Evolutionary conservation across 805 yeast species (phyloP).

Genomic region (Wickerhamiella hasegawae): DNA sequence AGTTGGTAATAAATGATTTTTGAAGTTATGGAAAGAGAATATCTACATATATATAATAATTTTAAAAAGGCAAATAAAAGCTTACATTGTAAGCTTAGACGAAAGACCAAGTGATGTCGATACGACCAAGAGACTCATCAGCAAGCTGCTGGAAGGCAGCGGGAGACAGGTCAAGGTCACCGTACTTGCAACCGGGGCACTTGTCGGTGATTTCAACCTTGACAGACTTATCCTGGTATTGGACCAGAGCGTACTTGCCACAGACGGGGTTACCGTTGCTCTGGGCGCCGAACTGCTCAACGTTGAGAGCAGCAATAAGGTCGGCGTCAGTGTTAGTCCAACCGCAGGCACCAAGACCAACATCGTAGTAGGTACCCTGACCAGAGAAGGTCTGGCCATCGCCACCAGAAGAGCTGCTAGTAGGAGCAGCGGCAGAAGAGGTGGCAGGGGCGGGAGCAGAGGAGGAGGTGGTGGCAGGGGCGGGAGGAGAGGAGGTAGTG

Average conservation of each 20-base stretch:
- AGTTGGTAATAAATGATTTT: too few species aligned
- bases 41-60: background rate
- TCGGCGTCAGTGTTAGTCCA: slow-evolving; percentile 29
- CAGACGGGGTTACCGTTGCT: slow-evolving; percentile 34
- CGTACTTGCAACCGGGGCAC: slow-evolving; percentile 36
- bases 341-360: slow-evolving; percentile 43
- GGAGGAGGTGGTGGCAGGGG: slow-evolving; percentile 5
- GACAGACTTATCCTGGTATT: slow-evolving; percentile 34
- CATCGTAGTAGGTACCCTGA: slow-evolving; percentile 23
- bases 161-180: slow-evolving; percentile 46
- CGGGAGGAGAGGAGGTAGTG: slow-evolving; percentile 4
- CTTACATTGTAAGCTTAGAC: slow-evolving; percentile 1
- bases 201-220: slow-evolving; percentile 41
- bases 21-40: background rate
- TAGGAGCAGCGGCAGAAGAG: slow-evolving; percentile 5
- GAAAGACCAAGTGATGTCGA: slow-evolving; percentile 34
- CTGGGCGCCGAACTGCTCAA: slow-evolving; percentile 27
- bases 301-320: slow-evolving; percentile 36
- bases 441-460: slow-evolving; percentile 8
- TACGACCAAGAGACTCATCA: slow-evolving; percentile 35
- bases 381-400: slow-evolving; percentile 18
- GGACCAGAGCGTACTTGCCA: slow-evolving; percentile 34
- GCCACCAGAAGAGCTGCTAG: slow-evolving; percentile 9
- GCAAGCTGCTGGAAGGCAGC: slow-evolving; percentile 39
- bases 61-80: background rate